Evolutionary conservation across 2,329 filamentous ascomycete species (phyloP).

Genomic region (Apiospora rasikravindrae): DNA sequence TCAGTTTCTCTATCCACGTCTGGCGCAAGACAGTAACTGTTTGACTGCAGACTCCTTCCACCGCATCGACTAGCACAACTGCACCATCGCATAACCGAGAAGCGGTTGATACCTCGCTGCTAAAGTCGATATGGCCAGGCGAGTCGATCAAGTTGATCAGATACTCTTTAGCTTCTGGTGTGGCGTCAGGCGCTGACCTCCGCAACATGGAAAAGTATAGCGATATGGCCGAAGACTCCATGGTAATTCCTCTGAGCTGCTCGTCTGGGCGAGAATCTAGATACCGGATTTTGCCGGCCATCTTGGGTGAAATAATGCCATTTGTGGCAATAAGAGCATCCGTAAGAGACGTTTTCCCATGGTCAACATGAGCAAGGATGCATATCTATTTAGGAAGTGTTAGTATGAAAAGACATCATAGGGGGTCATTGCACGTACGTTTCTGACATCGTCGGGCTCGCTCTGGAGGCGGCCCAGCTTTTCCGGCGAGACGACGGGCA

Average conservation of each 20-base stretch:
- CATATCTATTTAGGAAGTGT: constrained; percentile 71
- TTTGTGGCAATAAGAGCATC: constrained; percentile 97
- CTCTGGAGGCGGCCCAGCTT: constrained; percentile 90
- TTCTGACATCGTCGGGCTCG: constrained; percentile 87
- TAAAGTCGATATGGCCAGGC: constrained; percentile 97
- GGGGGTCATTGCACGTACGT: constrained; percentile 63
- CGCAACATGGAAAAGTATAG: constrained; percentile 92
- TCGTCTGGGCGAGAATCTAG: constrained; percentile 96
- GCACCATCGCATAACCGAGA: constrained; percentile 94
- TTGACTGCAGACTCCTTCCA: constrained; percentile 97
- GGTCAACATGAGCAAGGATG: constrained; percentile 95
- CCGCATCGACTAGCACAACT: constrained; percentile 91
- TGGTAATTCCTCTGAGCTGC: constrained; percentile 96
- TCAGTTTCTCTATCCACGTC: constrained; percentile 93
- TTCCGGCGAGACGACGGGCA: constrained; percentile 91
- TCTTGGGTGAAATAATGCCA: constrained; percentile 97
- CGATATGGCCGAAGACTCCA: constrained; percentile 98
- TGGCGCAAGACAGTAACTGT: constrained; percentile 96
- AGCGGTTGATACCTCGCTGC: constrained; percentile 95
- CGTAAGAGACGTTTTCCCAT: constrained; percentile 97
- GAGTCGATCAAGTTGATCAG: constrained; percentile 98
- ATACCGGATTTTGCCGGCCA: constrained; percentile 97
- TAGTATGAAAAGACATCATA: constrained; percentile 23
- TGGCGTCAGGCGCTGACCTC: constrained; percentile 69
- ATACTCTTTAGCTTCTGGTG: constrained; percentile 82